Evolutionary conservation across 139 green algal species (phyloP).

Genomic region (Tetradesmus obliquus): DNA sequence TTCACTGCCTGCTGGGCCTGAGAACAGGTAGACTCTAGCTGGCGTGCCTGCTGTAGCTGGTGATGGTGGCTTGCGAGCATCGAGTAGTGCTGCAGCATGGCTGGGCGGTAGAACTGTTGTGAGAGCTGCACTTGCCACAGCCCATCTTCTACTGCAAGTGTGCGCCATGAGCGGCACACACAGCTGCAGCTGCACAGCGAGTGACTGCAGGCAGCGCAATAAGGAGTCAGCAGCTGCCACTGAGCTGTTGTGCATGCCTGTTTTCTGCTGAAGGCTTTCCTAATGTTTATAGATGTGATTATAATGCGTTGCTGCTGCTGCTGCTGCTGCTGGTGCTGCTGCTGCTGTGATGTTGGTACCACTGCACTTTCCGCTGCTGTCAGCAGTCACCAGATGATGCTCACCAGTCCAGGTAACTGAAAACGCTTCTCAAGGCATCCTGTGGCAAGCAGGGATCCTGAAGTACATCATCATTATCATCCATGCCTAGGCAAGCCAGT

Average conservation of each 20-base stretch:
- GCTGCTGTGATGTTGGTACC: neutral
- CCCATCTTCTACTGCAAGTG: neutral
- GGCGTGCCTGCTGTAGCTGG: neutral
- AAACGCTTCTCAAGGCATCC: neutral
- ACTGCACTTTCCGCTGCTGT: neutral
- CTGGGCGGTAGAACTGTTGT: neutral
- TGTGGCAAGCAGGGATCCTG: neutral
- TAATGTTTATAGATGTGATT: neutral
- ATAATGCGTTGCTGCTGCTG: neutral
- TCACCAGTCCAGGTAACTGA: constrained; percentile 6
- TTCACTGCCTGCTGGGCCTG: neutral
- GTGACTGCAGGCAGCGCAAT: neutral
- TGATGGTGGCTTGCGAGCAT: neutral
- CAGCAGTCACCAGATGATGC: neutral
- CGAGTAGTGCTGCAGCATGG: neutral
- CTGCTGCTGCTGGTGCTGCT: neutral
- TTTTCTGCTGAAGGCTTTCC: no score
- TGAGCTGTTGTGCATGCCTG: no score
- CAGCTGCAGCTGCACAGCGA: constrained; percentile 13
- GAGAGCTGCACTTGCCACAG: constrained; percentile 14
- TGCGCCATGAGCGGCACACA: constrained; percentile 1
- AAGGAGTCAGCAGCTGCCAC: neutral
- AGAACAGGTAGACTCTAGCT: neutral
- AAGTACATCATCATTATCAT: neutral
- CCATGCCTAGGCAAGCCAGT: neutral